Evolutionary conservation across 768 basidiomycete species (phyloP), one percentile per base, ranked within the genome.

Genomic region (Dentipellis fragilis): DNA sequence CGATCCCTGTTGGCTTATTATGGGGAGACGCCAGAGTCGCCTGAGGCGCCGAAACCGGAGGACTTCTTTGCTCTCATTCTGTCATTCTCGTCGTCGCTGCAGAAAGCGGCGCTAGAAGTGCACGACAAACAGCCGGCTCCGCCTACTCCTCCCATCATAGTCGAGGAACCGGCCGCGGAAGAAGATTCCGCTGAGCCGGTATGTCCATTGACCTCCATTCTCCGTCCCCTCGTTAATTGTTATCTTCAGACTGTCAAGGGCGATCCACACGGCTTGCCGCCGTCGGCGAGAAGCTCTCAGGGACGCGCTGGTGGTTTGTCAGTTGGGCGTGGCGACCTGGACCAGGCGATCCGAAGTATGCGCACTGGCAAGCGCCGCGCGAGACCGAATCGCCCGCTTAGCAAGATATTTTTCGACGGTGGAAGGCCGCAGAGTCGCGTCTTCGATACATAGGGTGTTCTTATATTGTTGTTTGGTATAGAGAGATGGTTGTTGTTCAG

Each of bases 291-390:
- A 8, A 67, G 58, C 12, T 76, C 78, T 1, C 74, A 78, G 53
- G 69, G 74, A 4, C 67, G 71, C 23, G 72, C 75, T 49, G 67
- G 67, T 29, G 77, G 75, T 42, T 71, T 70, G 51, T 85, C 89
- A 1, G 65, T 89, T 58, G 83, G 84, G 7, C 80, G 85, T 38
- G 93, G 93, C 10, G 86, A 87, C 54, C 69, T 95, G 35, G 92
- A 97, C 60, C 80, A 88, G 63, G 88, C 87, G 1, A 86, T 97
- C 40, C 83, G 87, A 16, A 91, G 84, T 58, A 79, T 93, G 73
- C 79, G 80, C 46, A 80, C 78, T 49, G 91, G 83, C 37, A 80
- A 75, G 65, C 73, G 80, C 48, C 73, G 81, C 58, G 70, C 68
- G 23, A 75, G 80, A 48, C 73, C 73, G 17, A 58, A 52, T 14